These are phyloP conservation scores for Epichloe sibirici DNA, from an alignment of 2,329 filamentous ascomycete genomes.

Conservation along the genomic window DNA sequence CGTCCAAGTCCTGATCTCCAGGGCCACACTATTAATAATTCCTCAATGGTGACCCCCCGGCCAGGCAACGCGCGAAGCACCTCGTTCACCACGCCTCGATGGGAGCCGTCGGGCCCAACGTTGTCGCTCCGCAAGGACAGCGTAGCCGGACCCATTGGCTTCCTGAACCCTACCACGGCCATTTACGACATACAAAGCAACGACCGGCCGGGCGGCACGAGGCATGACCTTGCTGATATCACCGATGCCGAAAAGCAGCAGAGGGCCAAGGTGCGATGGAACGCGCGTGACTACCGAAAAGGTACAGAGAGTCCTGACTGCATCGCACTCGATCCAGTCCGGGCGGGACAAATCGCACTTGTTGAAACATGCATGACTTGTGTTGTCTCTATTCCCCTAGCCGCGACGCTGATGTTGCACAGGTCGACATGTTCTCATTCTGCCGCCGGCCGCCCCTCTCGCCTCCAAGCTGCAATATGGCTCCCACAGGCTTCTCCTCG, in stretches of 20 bases:
- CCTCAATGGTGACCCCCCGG: not conserved
- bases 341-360: not conserved
- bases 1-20: not conserved
- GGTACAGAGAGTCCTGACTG: not conserved
- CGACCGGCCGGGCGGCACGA: not conserved
- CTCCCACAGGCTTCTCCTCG: conserved; percentile 3
- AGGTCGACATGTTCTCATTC: conserved; percentile 8
- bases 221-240: not conserved
- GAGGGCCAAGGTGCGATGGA: conserved; percentile 8
- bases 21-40: not conserved
- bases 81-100: conserved; percentile 6
- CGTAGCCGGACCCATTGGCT: conserved; percentile 8
- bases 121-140: conserved; percentile 8
- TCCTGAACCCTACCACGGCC: conserved; percentile 9
- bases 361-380: not conserved
- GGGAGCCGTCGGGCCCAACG: conserved; percentile 6
- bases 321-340: not conserved
- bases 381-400: no score
- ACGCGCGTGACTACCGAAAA: conserved; percentile 9
- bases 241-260: conserved; percentile 1
- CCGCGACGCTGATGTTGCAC: no score
- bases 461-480: conserved; percentile 4
- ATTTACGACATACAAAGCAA: conserved; percentile 8
- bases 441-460: conserved; percentile 8
- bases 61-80: conserved; percentile 1